These are phyloP conservation scores for Candida sp. DNA, from an alignment of 1,139 yeast genomes.

Conservation along the genomic window DNA sequence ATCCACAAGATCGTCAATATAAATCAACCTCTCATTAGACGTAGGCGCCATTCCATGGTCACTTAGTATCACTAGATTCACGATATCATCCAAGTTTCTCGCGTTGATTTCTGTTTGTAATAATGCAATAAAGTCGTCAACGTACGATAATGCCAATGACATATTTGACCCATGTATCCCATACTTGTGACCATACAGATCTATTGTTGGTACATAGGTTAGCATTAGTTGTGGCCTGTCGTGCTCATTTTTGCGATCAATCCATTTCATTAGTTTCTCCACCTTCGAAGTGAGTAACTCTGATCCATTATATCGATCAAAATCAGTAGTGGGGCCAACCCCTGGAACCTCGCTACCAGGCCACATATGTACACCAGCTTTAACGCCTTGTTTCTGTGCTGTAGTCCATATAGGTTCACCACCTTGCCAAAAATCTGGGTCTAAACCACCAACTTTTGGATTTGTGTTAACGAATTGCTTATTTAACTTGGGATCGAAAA, in stretches of 20 bases:
- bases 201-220: slow-evolving; percentile 79
- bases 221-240: slow-evolving; percentile 75
- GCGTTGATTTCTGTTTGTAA: slow-evolving; percentile 44
- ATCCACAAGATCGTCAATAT: slow-evolving; percentile 67
- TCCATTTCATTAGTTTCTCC: slow-evolving; percentile 58
- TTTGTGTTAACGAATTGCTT: slow-evolving; percentile 65
- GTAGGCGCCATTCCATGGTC: slow-evolving; percentile 97
- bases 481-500: slow-evolving; percentile 57
- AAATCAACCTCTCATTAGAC: slow-evolving; percentile 58
- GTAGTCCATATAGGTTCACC: slow-evolving; percentile 91
- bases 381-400: slow-evolving; percentile 60
- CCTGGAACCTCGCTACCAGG: slow-evolving; percentile 83
- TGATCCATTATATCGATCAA: slow-evolving; percentile 62
- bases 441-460: slow-evolving; percentile 51
- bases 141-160: slow-evolving; percentile 51
- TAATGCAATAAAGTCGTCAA: slow-evolving; percentile 60
- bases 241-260: slow-evolving; percentile 49
- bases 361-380: slow-evolving; percentile 92
- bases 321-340: slow-evolving; percentile 43
- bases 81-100: slow-evolving; percentile 60
- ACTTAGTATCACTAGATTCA: slow-evolving; percentile 74
- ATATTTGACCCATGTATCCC: slow-evolving; percentile 66
- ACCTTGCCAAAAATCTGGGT: slow-evolving; percentile 72
- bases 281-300: slow-evolving; percentile 60
- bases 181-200: slow-evolving; percentile 65